Percentiles rank a stretch among this genome's conserved stretches.
Conservation (phyloP, 2,329 filamentous ascomycete species). For the Beauveria bassiana region DNA sequence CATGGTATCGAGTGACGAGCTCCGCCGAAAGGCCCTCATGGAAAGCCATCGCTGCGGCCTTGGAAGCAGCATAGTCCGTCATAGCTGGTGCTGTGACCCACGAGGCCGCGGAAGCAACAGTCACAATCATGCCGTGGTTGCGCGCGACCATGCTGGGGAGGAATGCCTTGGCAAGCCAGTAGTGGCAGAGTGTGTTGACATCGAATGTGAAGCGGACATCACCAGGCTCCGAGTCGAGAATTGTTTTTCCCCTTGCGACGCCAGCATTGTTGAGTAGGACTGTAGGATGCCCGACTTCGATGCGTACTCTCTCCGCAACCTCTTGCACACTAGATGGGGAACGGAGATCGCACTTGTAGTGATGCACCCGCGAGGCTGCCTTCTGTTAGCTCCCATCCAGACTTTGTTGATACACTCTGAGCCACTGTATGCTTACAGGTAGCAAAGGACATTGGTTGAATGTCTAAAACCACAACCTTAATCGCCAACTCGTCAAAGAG, state of each 20-base stretch:
- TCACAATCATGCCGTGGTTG: conserved; percentile 69
- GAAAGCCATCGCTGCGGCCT: conserved; percentile 58
- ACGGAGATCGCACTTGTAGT: conserved; percentile 64
- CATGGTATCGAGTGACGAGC: conserved; percentile 51
- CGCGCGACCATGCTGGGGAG: conserved; percentile 53
- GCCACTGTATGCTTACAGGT: conserved; percentile 29
- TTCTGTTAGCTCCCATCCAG: neutral
- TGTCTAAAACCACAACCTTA: conserved; percentile 65
- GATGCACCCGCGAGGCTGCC: conserved; percentile 47
- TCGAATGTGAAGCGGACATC: conserved; percentile 62
- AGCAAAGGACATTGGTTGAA: conserved; percentile 52
- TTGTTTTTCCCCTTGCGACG: conserved; percentile 50
- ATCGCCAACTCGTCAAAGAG: conserved; percentile 57
- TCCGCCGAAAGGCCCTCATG: conserved; percentile 59
- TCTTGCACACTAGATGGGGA: conserved; percentile 44
- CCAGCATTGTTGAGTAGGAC: conserved; percentile 69
- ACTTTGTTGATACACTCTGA: neutral
- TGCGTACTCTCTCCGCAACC: conserved; percentile 45
- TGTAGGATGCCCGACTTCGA: conserved; percentile 54
- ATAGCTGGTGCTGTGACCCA: conserved; percentile 54
- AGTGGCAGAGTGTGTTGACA: conserved; percentile 62
- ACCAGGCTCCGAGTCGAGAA: conserved; percentile 49
- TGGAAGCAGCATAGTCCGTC: conserved; percentile 60
- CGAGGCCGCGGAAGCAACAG: conserved; percentile 56
- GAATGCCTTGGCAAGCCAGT: conserved; percentile 59